Evolutionary conservation across 2,329 filamentous ascomycete genomes (phyloP).

Genomic region (Sclerotinia nivalis): DNA sequence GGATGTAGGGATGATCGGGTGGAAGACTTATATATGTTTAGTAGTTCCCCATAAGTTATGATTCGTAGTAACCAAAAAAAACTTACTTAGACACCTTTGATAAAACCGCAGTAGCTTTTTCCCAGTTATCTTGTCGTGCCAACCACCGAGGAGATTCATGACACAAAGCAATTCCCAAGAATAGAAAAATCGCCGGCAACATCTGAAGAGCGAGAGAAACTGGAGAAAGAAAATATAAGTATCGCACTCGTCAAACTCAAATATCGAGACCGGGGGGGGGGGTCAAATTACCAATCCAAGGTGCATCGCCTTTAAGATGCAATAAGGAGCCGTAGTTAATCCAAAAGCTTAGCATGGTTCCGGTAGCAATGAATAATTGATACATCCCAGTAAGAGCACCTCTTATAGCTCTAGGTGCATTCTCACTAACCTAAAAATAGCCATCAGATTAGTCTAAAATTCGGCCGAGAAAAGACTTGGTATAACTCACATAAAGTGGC

Average conservation of each 20-base stretch:
- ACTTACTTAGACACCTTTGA: slow-evolving; percentile 47
- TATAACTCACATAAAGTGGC: slow-evolving; percentile 37
- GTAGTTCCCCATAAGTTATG: slow-evolving; percentile 39
- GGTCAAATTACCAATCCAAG: slow-evolving; percentile 14
- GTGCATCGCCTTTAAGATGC: slow-evolving; percentile 17
- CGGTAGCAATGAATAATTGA: slow-evolving; percentile 48
- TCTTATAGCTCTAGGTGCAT: slow-evolving; percentile 52
- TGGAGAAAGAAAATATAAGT: slow-evolving; percentile 47
- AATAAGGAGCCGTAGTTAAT: slow-evolving; percentile 45
- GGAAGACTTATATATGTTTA: slow-evolving; percentile 52
- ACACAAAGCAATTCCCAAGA: slow-evolving; percentile 61
- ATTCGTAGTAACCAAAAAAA: slow-evolving; percentile 12
- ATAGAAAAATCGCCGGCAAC: slow-evolving; percentile 62
- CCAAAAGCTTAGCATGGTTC: slow-evolving; percentile 48
- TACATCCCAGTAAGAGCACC: slow-evolving; percentile 53
- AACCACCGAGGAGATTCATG: slow-evolving; percentile 66
- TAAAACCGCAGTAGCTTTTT: slow-evolving; percentile 58
- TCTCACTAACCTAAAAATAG: slow-evolving; percentile 52
- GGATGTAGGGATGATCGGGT: slow-evolving; percentile 54
- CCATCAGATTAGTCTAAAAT: slow-evolving; percentile 44
- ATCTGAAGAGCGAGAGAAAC: slow-evolving; percentile 66
- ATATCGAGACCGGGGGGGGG: not conserved
- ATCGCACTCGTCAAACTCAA: too few relatives aligned
- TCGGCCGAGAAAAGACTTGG: slow-evolving; percentile 25
- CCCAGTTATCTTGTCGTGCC: slow-evolving; percentile 67